Conservation (phyloP, 305 asterid genomes). For the Petunia hybrid region DNA sequence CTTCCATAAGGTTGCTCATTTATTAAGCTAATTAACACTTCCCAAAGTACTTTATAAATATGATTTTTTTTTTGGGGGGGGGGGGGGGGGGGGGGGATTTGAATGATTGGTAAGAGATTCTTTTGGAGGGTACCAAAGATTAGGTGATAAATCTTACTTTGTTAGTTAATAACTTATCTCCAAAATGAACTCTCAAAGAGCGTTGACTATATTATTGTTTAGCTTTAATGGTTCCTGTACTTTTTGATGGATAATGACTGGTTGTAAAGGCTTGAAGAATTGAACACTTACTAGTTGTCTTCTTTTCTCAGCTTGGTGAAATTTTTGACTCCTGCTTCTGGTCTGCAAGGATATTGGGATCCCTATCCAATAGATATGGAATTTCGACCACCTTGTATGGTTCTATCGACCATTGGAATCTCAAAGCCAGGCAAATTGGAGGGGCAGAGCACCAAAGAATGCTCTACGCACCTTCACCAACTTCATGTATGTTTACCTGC, state of each 20-base stretch:
- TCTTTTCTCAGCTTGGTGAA: conserved; percentile 80
- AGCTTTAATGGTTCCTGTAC: neutral
- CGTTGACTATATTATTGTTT: neutral
- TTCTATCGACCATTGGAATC: conserved; percentile 86
- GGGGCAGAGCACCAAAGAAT: conserved; percentile 79
- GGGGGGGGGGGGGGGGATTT: neutral
- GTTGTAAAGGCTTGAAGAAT: neutral
- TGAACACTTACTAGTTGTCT: neutral
- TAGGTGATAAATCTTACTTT: neutral
- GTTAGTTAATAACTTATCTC: neutral
- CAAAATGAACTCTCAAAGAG: neutral
- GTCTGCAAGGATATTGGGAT: conserved; percentile 94
- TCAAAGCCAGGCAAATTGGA: conserved; percentile 90
- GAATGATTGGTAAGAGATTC: neutral
- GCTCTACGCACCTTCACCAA: conserved; percentile 91
- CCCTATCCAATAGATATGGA: conserved; percentile 98
- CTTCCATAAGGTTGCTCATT: neutral
- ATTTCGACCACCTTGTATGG: conserved; percentile 93
- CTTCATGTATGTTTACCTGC: conserved; percentile 90
- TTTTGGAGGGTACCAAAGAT: neutral
- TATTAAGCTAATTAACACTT: neutral
- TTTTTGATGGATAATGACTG: neutral
- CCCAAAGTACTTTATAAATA: neutral
- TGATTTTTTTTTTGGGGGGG: neutral
- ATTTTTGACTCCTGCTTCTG: conserved; percentile 79